Percentiles rank a stretch among this genome's conserved stretches.
phyloP scores from a whole-genome alignment of 108 stramenopile genomes.

The Fragilariopsis cylindrus region DNA sequence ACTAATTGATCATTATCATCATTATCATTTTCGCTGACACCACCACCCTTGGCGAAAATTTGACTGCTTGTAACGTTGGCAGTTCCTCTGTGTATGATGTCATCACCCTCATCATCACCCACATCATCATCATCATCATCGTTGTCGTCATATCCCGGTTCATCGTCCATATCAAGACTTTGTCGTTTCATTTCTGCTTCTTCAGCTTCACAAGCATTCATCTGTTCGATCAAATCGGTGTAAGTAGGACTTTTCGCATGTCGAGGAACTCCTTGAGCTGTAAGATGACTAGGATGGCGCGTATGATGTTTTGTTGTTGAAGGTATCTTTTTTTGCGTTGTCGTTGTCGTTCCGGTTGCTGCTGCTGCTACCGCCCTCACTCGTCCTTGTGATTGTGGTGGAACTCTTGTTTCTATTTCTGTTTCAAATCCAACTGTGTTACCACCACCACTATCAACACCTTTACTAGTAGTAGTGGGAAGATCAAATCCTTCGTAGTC shows the following conservation, averaged over 20 bases:
- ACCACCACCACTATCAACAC: no score
- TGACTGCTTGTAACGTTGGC: no score
- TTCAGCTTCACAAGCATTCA: conserved; percentile 9
- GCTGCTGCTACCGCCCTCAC: background rate
- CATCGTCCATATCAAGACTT: background rate
- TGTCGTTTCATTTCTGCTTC: conserved; percentile 8
- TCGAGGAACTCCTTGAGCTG: background rate
- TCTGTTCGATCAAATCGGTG: background rate
- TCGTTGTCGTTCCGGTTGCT: background rate
- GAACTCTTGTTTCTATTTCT: no score
- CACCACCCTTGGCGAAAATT: no score
- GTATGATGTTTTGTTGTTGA: background rate
- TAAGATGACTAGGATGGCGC: background rate
- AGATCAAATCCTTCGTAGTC: background rate
- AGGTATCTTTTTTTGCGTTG: background rate
- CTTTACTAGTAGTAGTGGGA: no score
- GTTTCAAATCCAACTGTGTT: no score
- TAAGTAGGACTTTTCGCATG: conserved; percentile 8
- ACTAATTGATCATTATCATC: background rate
- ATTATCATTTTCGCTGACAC: background rate
- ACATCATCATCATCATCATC: background rate
- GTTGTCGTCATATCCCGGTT: background rate
- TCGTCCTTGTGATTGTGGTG: background rate
- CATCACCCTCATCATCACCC: no score
- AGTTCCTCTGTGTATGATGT: no score